phyloP scores from a whole-genome alignment of 768 basidiomycete genomes.

The Neoboletus magnificus region DNA sequence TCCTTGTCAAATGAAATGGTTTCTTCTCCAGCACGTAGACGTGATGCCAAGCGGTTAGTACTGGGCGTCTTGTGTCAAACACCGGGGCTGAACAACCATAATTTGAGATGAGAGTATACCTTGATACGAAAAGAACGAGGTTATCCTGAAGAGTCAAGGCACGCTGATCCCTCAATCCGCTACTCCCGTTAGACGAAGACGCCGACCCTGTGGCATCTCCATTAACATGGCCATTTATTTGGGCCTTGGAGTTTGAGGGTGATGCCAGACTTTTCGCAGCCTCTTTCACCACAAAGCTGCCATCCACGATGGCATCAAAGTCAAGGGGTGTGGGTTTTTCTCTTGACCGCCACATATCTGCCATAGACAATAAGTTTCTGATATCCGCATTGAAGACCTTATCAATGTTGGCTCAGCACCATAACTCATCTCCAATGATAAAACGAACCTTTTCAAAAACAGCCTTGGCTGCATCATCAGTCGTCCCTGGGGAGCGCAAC shows the following conservation, averaged over 20 bases:
- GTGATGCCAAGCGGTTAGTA: conserved; percentile 71
- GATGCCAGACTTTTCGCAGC: conserved; percentile 15
- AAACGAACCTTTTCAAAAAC: conserved; percentile 79
- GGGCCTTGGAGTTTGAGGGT: conserved; percentile 17
- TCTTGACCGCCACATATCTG: conserved; percentile 94
- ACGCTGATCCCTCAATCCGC: conserved; percentile 77
- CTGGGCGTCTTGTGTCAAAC: conserved; percentile 39
- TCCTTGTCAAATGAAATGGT: conserved; percentile 95
- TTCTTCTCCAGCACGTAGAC: conserved; percentile 62
- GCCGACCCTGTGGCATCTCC: conserved; percentile 1
- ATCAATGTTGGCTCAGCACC: not conserved
- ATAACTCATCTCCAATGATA: not conserved
- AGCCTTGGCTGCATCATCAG: conserved; percentile 55
- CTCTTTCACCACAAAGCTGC: conserved; percentile 49
- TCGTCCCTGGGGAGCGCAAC: conserved; percentile 43
- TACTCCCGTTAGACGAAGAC: conserved; percentile 12
- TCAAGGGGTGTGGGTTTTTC: conserved; percentile 84
- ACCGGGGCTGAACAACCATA: not conserved
- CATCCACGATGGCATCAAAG: conserved; percentile 70
- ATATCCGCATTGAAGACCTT: conserved; percentile 91
- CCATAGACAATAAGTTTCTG: conserved; percentile 83
- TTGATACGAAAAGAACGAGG: conserved; percentile 77
- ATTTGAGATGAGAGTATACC: conserved; percentile 44
- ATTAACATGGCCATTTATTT: conserved; percentile 27
- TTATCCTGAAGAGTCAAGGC: conserved; percentile 76